phyloP scores from a whole-genome alignment of 768 basidiomycete species.

The Macrolepiota albuminosa region DNA sequence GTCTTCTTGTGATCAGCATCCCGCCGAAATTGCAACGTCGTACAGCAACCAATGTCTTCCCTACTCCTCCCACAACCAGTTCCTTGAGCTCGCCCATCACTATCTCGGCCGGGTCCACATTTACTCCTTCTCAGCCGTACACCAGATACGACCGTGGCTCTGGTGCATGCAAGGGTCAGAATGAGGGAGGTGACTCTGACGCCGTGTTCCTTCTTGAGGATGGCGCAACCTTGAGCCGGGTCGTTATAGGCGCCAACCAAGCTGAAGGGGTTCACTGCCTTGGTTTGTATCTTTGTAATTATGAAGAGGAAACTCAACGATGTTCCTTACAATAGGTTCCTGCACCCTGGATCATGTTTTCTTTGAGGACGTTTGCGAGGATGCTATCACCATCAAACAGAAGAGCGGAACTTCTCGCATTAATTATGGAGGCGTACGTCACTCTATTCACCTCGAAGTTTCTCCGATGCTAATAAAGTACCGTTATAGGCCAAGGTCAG shows the following conservation, averaged over 20 bases:
- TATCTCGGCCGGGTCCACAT: slow-evolving; percentile 27
- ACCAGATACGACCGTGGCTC: slow-evolving; percentile 35
- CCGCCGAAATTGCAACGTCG: slow-evolving; percentile 21
- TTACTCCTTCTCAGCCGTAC: slow-evolving; percentile 30
- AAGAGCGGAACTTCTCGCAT: slow-evolving; percentile 30
- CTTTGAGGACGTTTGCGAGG: slow-evolving; percentile 24
- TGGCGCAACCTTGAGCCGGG: slow-evolving; percentile 35
- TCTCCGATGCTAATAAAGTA: neutral
- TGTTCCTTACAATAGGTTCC: slow-evolving; percentile 7
- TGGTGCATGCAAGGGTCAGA: slow-evolving; percentile 32
- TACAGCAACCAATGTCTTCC: slow-evolving; percentile 31
- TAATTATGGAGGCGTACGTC: slow-evolving; percentile 33
- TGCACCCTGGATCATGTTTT: slow-evolving; percentile 20
- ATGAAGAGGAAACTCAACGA: slow-evolving; percentile 12
- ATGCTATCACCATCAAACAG: slow-evolving; percentile 32
- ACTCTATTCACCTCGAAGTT: neutral
- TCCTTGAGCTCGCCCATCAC: slow-evolving; percentile 31
- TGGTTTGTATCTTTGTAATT: slow-evolving; percentile 17
- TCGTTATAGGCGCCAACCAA: slow-evolving; percentile 37
- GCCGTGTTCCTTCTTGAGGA: slow-evolving; percentile 37
- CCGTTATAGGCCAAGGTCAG: slow-evolving; percentile 23
- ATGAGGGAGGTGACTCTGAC: slow-evolving; percentile 34
- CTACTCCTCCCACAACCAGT: slow-evolving; percentile 29
- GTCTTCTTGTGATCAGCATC: neutral
- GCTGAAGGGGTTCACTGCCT: slow-evolving; percentile 37